These are phyloP conservation scores for Thyridium curvatum DNA, from an alignment of 2,329 filamentous ascomycete species.

Conservation along the genomic window DNA sequence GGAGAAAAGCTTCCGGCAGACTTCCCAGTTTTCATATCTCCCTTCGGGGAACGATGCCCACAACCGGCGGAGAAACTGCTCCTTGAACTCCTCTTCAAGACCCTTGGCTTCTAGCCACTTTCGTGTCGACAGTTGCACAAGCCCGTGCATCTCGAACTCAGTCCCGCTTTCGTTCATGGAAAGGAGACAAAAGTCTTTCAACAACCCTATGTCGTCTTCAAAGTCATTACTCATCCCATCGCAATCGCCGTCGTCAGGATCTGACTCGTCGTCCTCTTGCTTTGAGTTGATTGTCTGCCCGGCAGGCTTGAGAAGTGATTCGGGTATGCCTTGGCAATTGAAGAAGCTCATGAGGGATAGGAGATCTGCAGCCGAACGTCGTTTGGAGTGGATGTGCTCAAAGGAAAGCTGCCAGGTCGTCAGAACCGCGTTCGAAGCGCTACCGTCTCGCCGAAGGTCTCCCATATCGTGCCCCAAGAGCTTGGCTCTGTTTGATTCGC, in stretches of 20 bases:
- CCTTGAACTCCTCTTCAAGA: slow-evolving; percentile 30
- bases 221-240: too few species aligned
- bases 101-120: slow-evolving; percentile 24
- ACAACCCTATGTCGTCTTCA: slow-evolving; percentile 22
- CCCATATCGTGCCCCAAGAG: too few species aligned
- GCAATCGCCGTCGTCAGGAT: too few species aligned
- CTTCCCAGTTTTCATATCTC: slow-evolving; percentile 21
- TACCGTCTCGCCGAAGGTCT: too few species aligned
- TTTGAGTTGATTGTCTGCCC: slow-evolving; percentile 4
- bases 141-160: slow-evolving; percentile 32
- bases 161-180: slow-evolving; percentile 8
- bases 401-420: too few species aligned
- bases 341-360: background rate
- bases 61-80: slow-evolving; percentile 27
- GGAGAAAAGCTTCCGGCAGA: slow-evolving; percentile 21
- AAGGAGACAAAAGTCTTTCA: slow-evolving; percentile 30
- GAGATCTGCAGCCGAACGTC: background rate
- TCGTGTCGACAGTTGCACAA: slow-evolving; percentile 31
- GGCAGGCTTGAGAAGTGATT: slow-evolving; percentile 17
- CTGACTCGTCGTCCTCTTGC: slow-evolving; percentile 3
- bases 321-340: slow-evolving; percentile 22
- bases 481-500: too few species aligned
- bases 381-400: background rate
- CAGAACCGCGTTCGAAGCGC: too few species aligned
- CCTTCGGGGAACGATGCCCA: slow-evolving; percentile 16